Conservation (phyloP, 495 filamentous ascomycete genomes). For the Neurospora hispaniola region DNA sequence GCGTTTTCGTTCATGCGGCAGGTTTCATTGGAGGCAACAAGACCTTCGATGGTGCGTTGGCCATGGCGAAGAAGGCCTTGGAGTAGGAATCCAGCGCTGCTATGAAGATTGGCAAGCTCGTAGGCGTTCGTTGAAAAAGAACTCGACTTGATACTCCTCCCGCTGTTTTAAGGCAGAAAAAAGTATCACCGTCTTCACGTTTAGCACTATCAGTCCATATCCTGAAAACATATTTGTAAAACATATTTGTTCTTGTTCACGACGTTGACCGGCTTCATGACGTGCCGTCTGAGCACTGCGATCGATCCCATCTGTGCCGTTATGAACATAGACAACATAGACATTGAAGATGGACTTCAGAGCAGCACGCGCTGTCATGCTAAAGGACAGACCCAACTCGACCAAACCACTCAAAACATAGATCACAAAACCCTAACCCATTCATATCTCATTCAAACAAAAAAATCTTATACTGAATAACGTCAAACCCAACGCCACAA, state of each 20-base stretch:
- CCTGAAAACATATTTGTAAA: not conserved
- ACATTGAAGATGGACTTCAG: not conserved
- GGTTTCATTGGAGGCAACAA: conserved; percentile 95
- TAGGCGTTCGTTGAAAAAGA: not conserved
- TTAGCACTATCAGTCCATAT: not conserved
- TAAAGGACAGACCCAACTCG: not conserved
- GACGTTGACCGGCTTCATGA: not conserved
- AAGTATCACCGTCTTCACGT: not conserved
- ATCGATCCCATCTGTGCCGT: not conserved
- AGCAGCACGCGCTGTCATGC: not conserved
- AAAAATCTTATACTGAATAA: not conserved
- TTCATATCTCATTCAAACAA: not conserved
- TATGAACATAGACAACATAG: not conserved
- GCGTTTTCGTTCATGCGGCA: conserved; percentile 86
- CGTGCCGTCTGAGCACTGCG: not conserved
- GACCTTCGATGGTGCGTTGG: conserved; percentile 77
- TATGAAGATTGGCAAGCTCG: not conserved
- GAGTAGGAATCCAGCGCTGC: conserved; percentile 1
- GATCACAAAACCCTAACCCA: not conserved
- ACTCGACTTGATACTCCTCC: not conserved
- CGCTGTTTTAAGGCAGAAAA: not conserved
- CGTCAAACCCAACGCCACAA: not conserved
- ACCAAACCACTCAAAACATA: not conserved
- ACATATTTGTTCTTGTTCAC: not conserved
- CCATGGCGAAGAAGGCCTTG: conserved; percentile 69